A percentile compares a stretch with the other conserved stretches of the same genome.
phyloP scores from a whole-genome alignment of 169 alveolate genomes.

The Plasmodium relictum region DNA sequence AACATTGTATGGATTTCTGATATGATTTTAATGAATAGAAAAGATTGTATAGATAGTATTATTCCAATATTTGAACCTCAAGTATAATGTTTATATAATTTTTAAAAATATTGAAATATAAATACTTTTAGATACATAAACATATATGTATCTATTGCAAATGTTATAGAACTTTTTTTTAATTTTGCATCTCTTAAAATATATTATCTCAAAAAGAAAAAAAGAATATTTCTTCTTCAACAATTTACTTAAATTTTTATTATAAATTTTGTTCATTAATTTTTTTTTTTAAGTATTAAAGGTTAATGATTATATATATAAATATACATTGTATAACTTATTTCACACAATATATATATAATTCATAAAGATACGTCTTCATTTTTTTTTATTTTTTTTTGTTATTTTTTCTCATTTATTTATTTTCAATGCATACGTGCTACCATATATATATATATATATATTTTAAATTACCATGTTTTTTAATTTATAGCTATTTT shows the following conservation, averaged over 20 bases:
- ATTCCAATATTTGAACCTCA: slow-evolving; percentile 89
- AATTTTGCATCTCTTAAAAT: no score
- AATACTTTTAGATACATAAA: background rate
- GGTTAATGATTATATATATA: slow-evolving; percentile 5
- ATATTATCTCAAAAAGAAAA: no score
- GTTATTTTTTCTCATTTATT: background rate
- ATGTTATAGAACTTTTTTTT: no score
- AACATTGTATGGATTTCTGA: slow-evolving; percentile 98
- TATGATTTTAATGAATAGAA: slow-evolving; percentile 91
- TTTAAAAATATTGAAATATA: background rate
- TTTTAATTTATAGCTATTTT: slow-evolving; percentile 10
- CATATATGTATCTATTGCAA: background rate
- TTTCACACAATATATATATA: background rate
- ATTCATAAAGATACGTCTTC: slow-evolving; percentile 17
- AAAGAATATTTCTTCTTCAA: no score
- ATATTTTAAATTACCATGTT: background rate
- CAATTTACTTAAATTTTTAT: slow-evolving; percentile 22
- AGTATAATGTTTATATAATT: slow-evolving; percentile 19
- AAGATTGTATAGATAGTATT: slow-evolving; percentile 89
- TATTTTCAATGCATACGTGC: background rate
- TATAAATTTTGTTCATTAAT: slow-evolving; percentile 62
- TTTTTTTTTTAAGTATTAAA: slow-evolving; percentile 58
- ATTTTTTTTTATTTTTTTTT: slow-evolving; percentile 1
- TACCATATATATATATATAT: background rate
- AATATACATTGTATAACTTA: slow-evolving; percentile 1